Conservation (phyloP, 805 yeast genomes). For the Lipomyces kockii region DNA sequence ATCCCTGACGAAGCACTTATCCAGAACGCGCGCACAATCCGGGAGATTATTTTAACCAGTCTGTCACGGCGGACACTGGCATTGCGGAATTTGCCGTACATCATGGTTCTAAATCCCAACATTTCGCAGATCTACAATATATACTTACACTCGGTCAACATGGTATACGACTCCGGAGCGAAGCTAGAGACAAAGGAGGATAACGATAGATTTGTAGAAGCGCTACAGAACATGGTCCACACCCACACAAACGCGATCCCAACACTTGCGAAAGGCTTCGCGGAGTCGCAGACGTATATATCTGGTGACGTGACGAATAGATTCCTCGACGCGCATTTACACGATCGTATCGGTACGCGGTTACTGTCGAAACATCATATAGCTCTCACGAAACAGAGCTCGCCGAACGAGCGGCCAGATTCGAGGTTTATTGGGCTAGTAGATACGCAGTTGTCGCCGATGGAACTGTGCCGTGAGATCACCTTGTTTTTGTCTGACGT, state of each 20-base stretch:
- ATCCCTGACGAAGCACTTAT: conserved; percentile 40
- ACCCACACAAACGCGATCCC: conserved; percentile 86
- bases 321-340: conserved; percentile 75
- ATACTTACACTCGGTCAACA: conserved; percentile 62
- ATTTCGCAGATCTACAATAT: conserved; percentile 75
- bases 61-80: conserved; percentile 72
- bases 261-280: conserved; percentile 78
- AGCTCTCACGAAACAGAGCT: conserved; percentile 54
- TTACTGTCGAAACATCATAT: conserved; percentile 85
- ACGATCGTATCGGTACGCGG: conserved; percentile 85
- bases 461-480: conserved; percentile 64
- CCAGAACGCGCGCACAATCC: conserved; percentile 41
- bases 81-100: conserved; percentile 76
- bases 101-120: conserved; percentile 84
- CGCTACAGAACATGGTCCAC: conserved; percentile 65
- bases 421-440: conserved; percentile 63
- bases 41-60: conserved; percentile 40
- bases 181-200: conserved; percentile 57
- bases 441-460: conserved; percentile 67
- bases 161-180: conserved; percentile 54
- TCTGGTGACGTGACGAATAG: conserved; percentile 56
- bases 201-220: conserved; percentile 57
- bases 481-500: conserved; percentile 81
- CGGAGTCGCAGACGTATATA: conserved; percentile 59
- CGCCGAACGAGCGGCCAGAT: background rate